Base-by-base conservation (phyloP, 2,329 filamentous ascomycete genomes). In the Diaporthe australafricana region DNA sequence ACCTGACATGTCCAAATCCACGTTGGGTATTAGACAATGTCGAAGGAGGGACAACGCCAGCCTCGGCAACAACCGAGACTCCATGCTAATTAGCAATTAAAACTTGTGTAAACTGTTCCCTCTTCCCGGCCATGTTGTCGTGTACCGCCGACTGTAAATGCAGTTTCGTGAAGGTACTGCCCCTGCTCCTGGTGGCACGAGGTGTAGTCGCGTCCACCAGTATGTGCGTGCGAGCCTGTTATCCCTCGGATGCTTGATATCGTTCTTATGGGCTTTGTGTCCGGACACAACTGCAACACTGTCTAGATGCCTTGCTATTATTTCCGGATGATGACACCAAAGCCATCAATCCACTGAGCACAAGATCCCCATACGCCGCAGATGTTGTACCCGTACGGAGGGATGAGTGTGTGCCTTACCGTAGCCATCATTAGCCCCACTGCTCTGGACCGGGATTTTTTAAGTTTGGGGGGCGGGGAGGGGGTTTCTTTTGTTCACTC, bases 351-450 rank as follows among this genome's bases (percentile, higher is more conserved):
- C 94, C 94, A 97, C 62, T 88, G 80, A 47, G 88, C 94, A 78
- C 91, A 94, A 66, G 93, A 94, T 70, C 96, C 96, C 14, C 94
- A 93, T 74, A 98, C 88, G 72, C 96, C 96, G 73, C 93, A 95
- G 78, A 98, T 92, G 75, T 88, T 94, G 83, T 96, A 98, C 62
- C 96, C 96, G 76, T 93, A 88, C 14, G 96, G 96, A 66, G 96
- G 94, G 76, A 98, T 93, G 73, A 99, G 87, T 42, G 92, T 96
- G 81, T 95, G 92, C 74, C 96, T 98, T 76, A 1, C 56, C 30
- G 9, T 70, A 22, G 30, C 22, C 74, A 82, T 72, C 81, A 77
- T 57, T 74, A 52, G 52, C 9, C n/a, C n/a, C 55, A 14, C 35
- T 11, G 20, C 22, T 25, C 62, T 72, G 40, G 47, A 8, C 47